Conservation (phyloP, 2,329 filamentous ascomycete genomes). For the Aspergillus sp. region DNA sequence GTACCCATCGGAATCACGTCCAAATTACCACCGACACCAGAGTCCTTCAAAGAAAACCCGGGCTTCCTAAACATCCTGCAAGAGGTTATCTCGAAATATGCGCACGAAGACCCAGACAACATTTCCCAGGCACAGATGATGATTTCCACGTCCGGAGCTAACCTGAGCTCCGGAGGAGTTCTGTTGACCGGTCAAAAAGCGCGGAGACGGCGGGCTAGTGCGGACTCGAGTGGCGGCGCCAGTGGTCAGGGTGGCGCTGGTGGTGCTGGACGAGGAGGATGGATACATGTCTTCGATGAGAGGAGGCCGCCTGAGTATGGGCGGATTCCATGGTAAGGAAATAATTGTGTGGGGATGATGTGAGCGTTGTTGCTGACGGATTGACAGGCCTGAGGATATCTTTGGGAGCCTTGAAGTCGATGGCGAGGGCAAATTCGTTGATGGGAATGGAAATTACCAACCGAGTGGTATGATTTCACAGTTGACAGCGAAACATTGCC, state of each 20-base stretch:
- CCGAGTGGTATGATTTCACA: constrained; percentile 41
- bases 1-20: constrained; percentile 51
- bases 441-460: constrained; percentile 52
- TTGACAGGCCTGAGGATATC: constrained; percentile 53
- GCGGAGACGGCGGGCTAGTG: constrained; percentile 30
- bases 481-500: neutral
- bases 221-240: constrained; percentile 48
- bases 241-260: constrained; percentile 54
- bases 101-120: constrained; percentile 50
- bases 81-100: constrained; percentile 48
- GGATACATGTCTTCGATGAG: constrained; percentile 56
- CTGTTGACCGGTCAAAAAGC: constrained; percentile 36
- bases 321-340: constrained; percentile 50
- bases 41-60: constrained; percentile 51
- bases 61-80: constrained; percentile 52
- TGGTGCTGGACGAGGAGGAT: constrained; percentile 53
- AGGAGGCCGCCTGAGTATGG: constrained; percentile 57
- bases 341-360: neutral
- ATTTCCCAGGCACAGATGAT: constrained; percentile 55
- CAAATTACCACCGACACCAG: constrained; percentile 50
- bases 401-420: constrained; percentile 60
- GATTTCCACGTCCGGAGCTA: constrained; percentile 51
- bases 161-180: constrained; percentile 45
- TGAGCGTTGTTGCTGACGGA: constrained; percentile 7
- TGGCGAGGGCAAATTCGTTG: constrained; percentile 50